Conservation (phyloP, 73 alveolate species). For the Stentor roeselii region DNA sequence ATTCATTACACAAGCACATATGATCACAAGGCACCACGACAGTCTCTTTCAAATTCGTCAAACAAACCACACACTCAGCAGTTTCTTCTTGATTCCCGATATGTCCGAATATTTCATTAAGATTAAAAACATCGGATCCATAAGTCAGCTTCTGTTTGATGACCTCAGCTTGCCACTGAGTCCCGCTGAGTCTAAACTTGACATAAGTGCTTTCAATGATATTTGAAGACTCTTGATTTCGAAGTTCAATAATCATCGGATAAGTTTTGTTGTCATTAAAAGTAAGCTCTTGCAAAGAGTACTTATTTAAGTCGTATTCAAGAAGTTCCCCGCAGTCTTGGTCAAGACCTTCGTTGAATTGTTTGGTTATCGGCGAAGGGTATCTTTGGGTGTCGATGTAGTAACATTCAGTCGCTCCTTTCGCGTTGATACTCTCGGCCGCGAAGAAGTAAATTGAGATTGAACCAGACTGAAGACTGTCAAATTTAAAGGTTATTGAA, state of each 20-base stretch:
- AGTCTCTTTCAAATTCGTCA: slow-evolving; percentile 63
- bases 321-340: not conserved
- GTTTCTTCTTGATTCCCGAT: slow-evolving; percentile 12
- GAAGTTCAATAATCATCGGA: not conserved
- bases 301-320: not conserved
- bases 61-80: slow-evolving; percentile 73
- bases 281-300: slow-evolving; percentile 10
- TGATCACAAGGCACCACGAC: slow-evolving; percentile 75
- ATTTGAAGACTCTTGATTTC: not conserved
- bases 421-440: not conserved
- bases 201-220: slow-evolving; percentile 20
- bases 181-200: not conserved
- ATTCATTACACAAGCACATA: slow-evolving; percentile 68
- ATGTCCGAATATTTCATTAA: slow-evolving; percentile 23
- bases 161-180: not conserved
- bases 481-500: not conserved
- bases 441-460: slow-evolving; percentile 21
- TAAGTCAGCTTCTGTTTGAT: not conserved
- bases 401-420: slow-evolving; percentile 17
- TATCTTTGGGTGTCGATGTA: slow-evolving; percentile 9
- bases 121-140: not conserved
- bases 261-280: slow-evolving; percentile 2
- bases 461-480: not conserved
- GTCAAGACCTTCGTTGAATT: not conserved
- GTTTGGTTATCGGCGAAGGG: slow-evolving; percentile 2